Evolutionary conservation across 2,329 filamentous ascomycete genomes (phyloP).

Genomic region (Neofusicoccum kwambonambiense): DNA sequence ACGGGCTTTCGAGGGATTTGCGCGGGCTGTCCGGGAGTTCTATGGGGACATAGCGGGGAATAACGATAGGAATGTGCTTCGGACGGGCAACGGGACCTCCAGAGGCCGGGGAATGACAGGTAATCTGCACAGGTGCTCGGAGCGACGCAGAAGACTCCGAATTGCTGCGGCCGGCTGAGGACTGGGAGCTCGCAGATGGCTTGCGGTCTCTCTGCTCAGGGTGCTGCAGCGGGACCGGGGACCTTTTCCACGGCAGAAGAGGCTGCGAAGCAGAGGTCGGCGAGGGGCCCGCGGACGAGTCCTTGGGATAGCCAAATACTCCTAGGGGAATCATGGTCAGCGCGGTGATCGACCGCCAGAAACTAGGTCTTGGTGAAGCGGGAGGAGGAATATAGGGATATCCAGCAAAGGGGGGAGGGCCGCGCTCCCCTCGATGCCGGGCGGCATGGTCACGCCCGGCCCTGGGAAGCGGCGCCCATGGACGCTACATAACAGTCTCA

Average conservation of each 20-base stretch:
- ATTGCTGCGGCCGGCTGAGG: constrained; percentile 2
- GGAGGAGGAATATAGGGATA: constrained; percentile 13
- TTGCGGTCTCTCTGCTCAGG: constrained; percentile 27
- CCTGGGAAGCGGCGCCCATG: constrained; percentile 19
- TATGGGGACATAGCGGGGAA: constrained; percentile 41
- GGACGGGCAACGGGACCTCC: constrained; percentile 29
- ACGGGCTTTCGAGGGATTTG: constrained; percentile 34
- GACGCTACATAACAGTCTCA: constrained; percentile 27
- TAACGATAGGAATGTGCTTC: constrained; percentile 47
- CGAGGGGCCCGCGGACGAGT: neutral
- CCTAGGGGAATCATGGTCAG: constrained; percentile 44
- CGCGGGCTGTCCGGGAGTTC: constrained; percentile 38
- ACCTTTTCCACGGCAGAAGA: constrained; percentile 33
- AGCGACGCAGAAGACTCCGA: neutral
- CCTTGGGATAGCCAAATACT: constrained; percentile 35
- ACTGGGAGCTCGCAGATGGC: constrained; percentile 27
- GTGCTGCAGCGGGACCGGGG: constrained; percentile 27
- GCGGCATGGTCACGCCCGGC: constrained; percentile 6
- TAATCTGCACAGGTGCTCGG: neutral
- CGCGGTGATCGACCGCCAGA: constrained; percentile 18
- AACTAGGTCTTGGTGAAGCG: constrained; percentile 1
- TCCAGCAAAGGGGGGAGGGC: constrained; percentile 12
- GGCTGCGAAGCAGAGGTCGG: constrained; percentile 15
- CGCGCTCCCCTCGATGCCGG: constrained; percentile 1
- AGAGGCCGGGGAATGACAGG: constrained; percentile 24